Evolutionary conservation across 2,329 filamentous ascomycete genomes (phyloP), one percentile per base, ranked within the genome.

Genomic region (Aspergillus eucalypticola): DNA sequence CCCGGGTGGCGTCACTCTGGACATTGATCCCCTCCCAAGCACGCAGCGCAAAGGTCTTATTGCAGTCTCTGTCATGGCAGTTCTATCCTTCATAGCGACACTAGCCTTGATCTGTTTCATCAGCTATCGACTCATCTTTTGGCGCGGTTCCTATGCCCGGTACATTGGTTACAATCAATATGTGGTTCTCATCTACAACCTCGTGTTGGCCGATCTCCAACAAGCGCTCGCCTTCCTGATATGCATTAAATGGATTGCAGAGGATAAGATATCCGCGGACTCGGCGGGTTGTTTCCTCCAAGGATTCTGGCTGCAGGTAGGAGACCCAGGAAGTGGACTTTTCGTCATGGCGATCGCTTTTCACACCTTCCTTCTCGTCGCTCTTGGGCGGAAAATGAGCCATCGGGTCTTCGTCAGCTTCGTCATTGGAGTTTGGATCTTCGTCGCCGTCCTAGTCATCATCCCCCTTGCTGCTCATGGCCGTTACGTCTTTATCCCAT

Each of bases 161-260:
- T 81, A 81, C 60, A 81, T 83, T 56, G 81, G 81, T 60, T 81
- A 83, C 70, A 84, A 84, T 64, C 82, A 84, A 71, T 83, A 82
- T 57, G 73, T 84, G n/a, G 69, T 84, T 41, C 76, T 84, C 23
- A 83, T 84, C 54, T 83, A 81, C 69, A 83, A 84, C 59, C 75
- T 84, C 13, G 71, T 84, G 2, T 62, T 84, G 42, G 82, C 82
- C 5, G 82, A 84, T 72, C 74, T 84, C n/a, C 79, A 81, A 64
- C 82, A 83, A 68, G 78, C 81, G 0, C 70, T 83, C 19, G 81
- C 79, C 0, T 84, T 84, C 62, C 67, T 81, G 3, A 75, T 84
- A 54, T 81, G 79, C 35, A 65, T 81, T 42, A 75, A 81, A 62
- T 84, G 81, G 79, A 73, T 82, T 8, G 64, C 69, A 2, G 65